Evolutionary conservation across 1,284 basidiomycete genomes (phyloP).

Genomic region (Ceratobasidium sp.): DNA sequence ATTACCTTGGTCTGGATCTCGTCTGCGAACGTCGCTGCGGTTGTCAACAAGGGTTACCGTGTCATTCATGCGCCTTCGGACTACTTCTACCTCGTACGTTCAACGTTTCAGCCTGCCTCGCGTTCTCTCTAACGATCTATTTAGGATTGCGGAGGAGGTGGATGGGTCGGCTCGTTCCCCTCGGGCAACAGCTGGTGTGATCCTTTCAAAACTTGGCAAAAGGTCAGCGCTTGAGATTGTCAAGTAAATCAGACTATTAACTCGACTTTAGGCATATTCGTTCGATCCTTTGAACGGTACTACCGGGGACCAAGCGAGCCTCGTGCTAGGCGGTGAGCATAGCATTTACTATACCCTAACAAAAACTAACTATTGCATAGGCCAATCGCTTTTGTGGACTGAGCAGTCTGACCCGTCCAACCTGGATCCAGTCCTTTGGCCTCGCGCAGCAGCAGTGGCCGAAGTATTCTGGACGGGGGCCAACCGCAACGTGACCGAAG

Average conservation of each 20-base stretch:
- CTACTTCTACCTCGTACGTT: constrained; percentile 79
- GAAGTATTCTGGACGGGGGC: constrained; percentile 88
- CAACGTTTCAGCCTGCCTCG: not conserved
- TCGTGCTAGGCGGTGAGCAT: constrained; percentile 75
- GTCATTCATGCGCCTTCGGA: constrained; percentile 78
- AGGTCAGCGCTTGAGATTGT: constrained; percentile 58
- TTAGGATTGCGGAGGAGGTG: constrained; percentile 85
- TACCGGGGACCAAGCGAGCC: constrained; percentile 62
- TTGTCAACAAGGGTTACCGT: constrained; percentile 71
- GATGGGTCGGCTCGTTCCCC: constrained; percentile 75
- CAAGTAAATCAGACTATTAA: constrained; percentile 33
- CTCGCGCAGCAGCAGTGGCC: constrained; percentile 80
- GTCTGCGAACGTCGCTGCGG: constrained; percentile 68
- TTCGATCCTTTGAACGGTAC: constrained; percentile 79
- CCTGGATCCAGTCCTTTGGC: constrained; percentile 82
- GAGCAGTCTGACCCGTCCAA: constrained; percentile 81
- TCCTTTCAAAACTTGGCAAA: constrained; percentile 83
- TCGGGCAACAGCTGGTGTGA: constrained; percentile 73
- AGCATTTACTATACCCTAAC: too few species aligned
- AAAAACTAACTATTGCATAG: constrained; percentile 12
- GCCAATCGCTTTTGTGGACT: constrained; percentile 79
- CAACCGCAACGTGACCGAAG: constrained; percentile 65
- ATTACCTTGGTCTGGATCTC: constrained; percentile 84
- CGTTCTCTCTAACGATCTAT: constrained; percentile 15
- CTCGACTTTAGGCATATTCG: constrained; percentile 66